phyloP scores from a whole-genome alignment of 768 basidiomycete species.

The Pleurotus platypus region DNA sequence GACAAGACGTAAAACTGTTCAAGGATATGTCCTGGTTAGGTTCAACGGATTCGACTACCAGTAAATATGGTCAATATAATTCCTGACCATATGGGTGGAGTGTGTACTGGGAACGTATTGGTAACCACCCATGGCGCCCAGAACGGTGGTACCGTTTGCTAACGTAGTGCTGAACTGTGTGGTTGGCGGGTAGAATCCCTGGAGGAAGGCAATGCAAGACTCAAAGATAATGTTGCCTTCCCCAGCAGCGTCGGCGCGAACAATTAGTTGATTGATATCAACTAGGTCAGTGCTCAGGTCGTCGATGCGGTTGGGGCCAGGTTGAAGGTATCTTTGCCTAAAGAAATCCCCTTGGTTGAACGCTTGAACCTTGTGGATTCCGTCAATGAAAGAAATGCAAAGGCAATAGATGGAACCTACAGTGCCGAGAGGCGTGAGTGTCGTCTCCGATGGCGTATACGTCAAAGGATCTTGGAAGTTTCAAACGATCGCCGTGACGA shows the following conservation, averaged over 20 bases:
- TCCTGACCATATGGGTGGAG: background rate
- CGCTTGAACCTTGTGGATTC: constrained; percentile 11
- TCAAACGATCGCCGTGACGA: constrained; percentile 10
- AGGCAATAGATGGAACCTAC: background rate
- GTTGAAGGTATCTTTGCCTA: constrained; percentile 34
- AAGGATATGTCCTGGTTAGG: constrained; percentile 40
- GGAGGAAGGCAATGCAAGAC: constrained; percentile 46
- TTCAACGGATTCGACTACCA: constrained; percentile 39
- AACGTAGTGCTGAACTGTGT: constrained; percentile 34
- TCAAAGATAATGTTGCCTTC: constrained; percentile 52
- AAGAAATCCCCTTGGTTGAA: constrained; percentile 29
- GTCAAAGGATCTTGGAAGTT: constrained; percentile 10
- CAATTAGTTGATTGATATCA: constrained; percentile 31
- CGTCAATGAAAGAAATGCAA: background rate
- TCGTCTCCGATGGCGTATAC: constrained; percentile 3
- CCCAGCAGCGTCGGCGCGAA: constrained; percentile 48
- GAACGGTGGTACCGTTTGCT: constrained; percentile 44
- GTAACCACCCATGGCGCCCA: constrained; percentile 46
- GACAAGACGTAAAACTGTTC: constrained; percentile 44
- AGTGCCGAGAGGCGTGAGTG: constrained; percentile 8
- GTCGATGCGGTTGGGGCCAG: constrained; percentile 33
- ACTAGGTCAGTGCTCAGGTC: constrained; percentile 29
- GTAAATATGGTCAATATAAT: constrained; percentile 7
- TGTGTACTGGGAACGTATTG: constrained; percentile 23
- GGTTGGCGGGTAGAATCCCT: constrained; percentile 49